phyloP scores from a whole-genome alignment of 805 yeast species.

The Ogataea pini region DNA sequence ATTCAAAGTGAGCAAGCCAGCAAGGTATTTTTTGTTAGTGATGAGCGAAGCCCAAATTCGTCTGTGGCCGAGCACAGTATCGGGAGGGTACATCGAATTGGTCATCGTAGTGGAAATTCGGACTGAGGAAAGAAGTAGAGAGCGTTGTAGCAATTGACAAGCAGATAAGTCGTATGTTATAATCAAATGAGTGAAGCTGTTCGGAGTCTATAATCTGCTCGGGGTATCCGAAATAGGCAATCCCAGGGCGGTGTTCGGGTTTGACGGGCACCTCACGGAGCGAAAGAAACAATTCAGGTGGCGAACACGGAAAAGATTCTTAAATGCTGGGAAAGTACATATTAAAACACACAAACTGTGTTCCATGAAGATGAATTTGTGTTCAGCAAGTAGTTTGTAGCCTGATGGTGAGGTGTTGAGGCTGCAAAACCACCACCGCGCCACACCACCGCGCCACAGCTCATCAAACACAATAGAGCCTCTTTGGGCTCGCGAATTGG shows the following conservation, averaged over 20 bases:
- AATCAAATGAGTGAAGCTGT: neutral
- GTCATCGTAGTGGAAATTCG: constrained; percentile 7
- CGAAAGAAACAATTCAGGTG: no score
- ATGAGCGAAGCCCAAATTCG: constrained; percentile 58
- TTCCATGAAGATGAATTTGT: no score
- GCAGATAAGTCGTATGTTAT: no score
- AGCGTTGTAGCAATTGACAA: no score
- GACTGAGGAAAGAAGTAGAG: neutral
- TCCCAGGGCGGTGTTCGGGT: neutral
- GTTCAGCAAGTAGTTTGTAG: no score
- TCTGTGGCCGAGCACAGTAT: constrained; percentile 18
- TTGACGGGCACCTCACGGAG: no score
- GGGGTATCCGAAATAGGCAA: neutral
- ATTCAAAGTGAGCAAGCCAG: constrained; percentile 53
- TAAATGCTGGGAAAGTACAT: no score
- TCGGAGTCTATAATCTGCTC: neutral
- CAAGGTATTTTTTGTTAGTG: constrained; percentile 51
- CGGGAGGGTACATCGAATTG: constrained; percentile 18
- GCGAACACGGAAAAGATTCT: no score
- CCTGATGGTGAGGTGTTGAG: no score
- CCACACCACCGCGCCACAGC: neutral
- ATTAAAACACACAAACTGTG: no score
- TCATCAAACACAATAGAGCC: no score
- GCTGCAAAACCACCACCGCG: neutral
- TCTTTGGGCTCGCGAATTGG: no score